Conservation (phyloP, 1,284 basidiomycete genomes). For the Malassezia japonica region DNA sequence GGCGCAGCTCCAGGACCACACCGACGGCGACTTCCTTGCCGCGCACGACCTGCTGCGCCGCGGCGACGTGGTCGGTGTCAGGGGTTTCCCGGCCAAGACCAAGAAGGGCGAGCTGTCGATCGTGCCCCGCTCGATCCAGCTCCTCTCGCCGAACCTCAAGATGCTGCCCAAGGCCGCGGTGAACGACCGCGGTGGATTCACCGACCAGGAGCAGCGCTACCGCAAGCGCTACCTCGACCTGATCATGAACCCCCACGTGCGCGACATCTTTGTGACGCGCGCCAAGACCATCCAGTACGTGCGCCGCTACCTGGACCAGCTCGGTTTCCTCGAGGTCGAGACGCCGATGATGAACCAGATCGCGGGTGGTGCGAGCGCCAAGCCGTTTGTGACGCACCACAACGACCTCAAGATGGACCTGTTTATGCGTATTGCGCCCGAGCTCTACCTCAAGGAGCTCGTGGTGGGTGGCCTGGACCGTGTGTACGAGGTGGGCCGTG, state of each 20-base stretch:
- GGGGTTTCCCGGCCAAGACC: slow-evolving; percentile 78
- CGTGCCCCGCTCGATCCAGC: slow-evolving; percentile 67
- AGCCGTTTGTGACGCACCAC: slow-evolving; percentile 97
- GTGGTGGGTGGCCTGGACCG: slow-evolving; percentile 94
- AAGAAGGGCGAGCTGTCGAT: slow-evolving; percentile 94
- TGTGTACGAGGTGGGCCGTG: slow-evolving; percentile 95
- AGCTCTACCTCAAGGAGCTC: slow-evolving; percentile 95
- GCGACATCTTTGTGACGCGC: slow-evolving; percentile 83
- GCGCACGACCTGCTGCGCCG: slow-evolving; percentile 81
- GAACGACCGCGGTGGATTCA: slow-evolving; percentile 55
- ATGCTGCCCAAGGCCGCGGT: slow-evolving; percentile 59
- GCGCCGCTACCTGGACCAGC: slow-evolving; percentile 76
- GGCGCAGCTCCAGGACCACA: slow-evolving; percentile 69
- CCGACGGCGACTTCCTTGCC: slow-evolving; percentile 57
- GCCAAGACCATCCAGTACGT: slow-evolving; percentile 53
- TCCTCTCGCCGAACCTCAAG: slow-evolving; percentile 91
- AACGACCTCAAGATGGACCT: slow-evolving; percentile 95
- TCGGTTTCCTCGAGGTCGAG: slow-evolving; percentile 97
- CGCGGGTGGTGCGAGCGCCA: slow-evolving; percentile 93
- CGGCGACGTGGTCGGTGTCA: slow-evolving; percentile 90
- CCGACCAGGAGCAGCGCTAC: slow-evolving; percentile 89
- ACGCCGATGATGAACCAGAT: slow-evolving; percentile 97
- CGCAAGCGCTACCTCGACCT: slow-evolving; percentile 98
- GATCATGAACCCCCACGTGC: slow-evolving; percentile 83
- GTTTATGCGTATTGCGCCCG: slow-evolving; percentile 95